Evolutionary conservation across 164 flowering plant genomes (phyloP).

Genomic region (Chloranthus sessilifolius): DNA sequence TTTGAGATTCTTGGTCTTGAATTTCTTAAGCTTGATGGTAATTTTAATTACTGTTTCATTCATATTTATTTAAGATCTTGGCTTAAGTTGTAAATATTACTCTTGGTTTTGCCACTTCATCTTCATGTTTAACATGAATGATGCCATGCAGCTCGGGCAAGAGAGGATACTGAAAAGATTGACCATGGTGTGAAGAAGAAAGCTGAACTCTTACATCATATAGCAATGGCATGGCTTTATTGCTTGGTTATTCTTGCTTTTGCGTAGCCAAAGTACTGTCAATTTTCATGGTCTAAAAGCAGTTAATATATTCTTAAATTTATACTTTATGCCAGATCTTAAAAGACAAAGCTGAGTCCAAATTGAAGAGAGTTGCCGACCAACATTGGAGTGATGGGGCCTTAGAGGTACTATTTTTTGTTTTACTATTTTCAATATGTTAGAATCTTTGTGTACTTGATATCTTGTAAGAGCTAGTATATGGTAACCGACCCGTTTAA

Average conservation of each 20-base stretch:
- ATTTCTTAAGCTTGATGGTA: slow-evolving; percentile 95
- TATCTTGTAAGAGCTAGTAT: too few species aligned
- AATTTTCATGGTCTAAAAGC: background rate
- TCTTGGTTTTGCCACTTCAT: background rate
- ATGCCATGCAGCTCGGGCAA: slow-evolving; percentile 64
- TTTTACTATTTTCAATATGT: background rate
- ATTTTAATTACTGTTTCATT: slow-evolving; percentile 9
- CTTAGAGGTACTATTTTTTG: slow-evolving; percentile 51
- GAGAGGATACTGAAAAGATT: slow-evolving; percentile 85
- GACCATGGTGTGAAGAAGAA: slow-evolving; percentile 77
- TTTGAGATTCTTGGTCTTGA: slow-evolving; percentile 79
- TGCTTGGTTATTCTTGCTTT: background rate
- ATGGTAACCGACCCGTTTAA: too few species aligned
- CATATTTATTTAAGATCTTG: background rate
- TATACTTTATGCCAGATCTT: slow-evolving; percentile 39
- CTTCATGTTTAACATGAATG: slow-evolving; percentile 2
- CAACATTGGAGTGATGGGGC: slow-evolving; percentile 98
- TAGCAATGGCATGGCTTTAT: slow-evolving; percentile 54
- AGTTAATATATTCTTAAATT: background rate
- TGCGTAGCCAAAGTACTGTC: background rate
- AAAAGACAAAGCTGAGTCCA: slow-evolving; percentile 70
- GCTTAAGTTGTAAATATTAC: background rate
- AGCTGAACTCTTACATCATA: slow-evolving; percentile 74
- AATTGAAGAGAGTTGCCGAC: slow-evolving; percentile 76
- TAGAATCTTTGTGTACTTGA: too few species aligned